Conservation (phyloP, 202 grass and related monocot species). For the Digitaria exilis region DNA sequence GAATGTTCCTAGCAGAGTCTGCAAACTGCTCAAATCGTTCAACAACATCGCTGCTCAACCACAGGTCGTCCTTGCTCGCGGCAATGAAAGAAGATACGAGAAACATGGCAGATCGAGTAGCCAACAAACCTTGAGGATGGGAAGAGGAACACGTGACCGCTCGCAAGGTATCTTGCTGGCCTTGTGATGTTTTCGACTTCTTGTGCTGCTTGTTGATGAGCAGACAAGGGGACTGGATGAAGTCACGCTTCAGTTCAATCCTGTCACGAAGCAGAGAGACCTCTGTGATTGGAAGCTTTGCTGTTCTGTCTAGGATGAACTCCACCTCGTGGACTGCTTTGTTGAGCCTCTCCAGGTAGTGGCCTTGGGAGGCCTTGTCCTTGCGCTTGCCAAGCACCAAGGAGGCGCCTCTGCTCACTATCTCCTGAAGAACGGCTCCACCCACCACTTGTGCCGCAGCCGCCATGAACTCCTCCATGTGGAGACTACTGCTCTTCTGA, state of each 20-base stretch:
- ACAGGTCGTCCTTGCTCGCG: not conserved
- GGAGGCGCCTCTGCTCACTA: not conserved
- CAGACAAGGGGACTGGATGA: not conserved
- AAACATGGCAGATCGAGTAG: not conserved
- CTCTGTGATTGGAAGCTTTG: not conserved
- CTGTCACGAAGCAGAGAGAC: not conserved
- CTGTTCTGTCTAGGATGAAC: not conserved
- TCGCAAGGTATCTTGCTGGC: not conserved
- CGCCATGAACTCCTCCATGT: not conserved
- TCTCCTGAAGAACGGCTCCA: not conserved
- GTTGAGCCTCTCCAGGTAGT: not conserved
- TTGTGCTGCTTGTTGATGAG: not conserved
- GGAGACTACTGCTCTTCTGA: not conserved
- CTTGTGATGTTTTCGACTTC: not conserved
- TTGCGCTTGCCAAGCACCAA: not conserved
- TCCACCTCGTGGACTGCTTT: not conserved
- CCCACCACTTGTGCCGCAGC: not conserved
- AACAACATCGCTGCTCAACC: not conserved
- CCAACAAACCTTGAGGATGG: too few relatives aligned
- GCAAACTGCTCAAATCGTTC: not conserved
- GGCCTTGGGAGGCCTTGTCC: not conserved
- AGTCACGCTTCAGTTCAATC: not conserved
- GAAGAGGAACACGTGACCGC: too few relatives aligned
- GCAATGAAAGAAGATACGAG: not conserved
- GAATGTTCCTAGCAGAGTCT: not conserved